Evolutionary conservation across 2,329 filamentous ascomycete genomes (phyloP).

Genomic region (Davidsoniella virescens): DNA sequence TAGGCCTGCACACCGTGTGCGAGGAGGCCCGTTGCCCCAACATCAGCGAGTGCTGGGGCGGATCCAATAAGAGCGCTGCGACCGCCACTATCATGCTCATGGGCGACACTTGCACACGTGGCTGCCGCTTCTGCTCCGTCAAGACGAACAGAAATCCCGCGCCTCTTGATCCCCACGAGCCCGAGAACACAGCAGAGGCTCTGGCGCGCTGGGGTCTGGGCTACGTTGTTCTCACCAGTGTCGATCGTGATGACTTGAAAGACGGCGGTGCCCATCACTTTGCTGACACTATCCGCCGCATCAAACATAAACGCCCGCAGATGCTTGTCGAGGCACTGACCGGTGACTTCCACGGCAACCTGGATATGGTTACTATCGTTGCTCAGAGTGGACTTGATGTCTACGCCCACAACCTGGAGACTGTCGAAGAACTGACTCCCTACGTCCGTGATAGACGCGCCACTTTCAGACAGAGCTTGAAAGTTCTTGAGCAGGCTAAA

Average conservation of each 20-base stretch:
- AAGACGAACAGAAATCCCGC: conserved; percentile 66
- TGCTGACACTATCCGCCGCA: conserved; percentile 83
- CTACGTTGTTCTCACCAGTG: conserved; percentile 85
- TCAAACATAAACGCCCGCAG: conserved; percentile 67
- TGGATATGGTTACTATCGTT: conserved; percentile 75
- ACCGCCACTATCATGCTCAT: conserved; percentile 99
- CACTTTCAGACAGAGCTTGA: conserved; percentile 71
- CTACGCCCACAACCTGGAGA: conserved; percentile 95
- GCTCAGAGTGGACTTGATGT: conserved; percentile 84
- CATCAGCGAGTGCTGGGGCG: conserved; percentile 96
- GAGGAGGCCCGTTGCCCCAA: conserved; percentile 96
- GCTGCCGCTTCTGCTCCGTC: conserved; percentile 92
- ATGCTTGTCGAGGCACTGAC: conserved; percentile 73
- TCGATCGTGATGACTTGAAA: conserved; percentile 80
- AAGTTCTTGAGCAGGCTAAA: conserved; percentile 70
- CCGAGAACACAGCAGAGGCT: conserved; percentile 91
- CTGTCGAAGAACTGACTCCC: conserved; percentile 76
- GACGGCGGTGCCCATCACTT: conserved; percentile 85
- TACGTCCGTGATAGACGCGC: conserved; percentile 80
- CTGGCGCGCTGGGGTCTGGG: conserved; percentile 83
- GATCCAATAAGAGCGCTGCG: conserved; percentile 69
- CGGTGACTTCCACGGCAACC: conserved; percentile 70
- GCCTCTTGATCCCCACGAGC: conserved; percentile 86
- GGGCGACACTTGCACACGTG: conserved; percentile 94
- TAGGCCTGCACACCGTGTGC: conserved; percentile 88